A percentile compares a stretch with the other conserved stretches of the same genome.
These are phyloP conservation scores for Podaxis rugospora DNA, from an alignment of 768 basidiomycete genomes.

Conservation along the genomic window DNA sequence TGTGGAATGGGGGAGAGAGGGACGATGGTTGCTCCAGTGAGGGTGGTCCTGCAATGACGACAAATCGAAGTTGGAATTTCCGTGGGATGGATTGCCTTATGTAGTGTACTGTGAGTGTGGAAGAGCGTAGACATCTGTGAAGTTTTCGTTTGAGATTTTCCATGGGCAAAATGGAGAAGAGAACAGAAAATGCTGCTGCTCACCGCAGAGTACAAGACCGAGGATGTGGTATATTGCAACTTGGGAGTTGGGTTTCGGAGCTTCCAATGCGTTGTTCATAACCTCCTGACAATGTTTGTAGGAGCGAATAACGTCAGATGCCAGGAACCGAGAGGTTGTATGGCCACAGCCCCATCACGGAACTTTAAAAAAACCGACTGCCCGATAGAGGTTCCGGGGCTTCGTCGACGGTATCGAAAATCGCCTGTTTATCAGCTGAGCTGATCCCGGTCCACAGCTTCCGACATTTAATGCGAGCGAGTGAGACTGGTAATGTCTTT, in stretches of 20 bases:
- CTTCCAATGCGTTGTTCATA: slow-evolving; percentile 5
- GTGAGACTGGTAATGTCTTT: background rate
- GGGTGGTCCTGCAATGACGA: background rate
- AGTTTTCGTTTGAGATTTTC: background rate
- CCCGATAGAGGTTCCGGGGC: slow-evolving; percentile 5
- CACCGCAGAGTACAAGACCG: background rate
- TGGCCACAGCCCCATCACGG: slow-evolving; percentile 11
- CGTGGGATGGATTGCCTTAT: background rate
- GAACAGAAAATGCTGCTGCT: background rate
- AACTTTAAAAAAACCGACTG: slow-evolving; percentile 10
- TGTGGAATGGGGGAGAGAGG: slow-evolving; percentile 13
- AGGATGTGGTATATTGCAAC: background rate
- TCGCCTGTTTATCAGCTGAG: background rate
- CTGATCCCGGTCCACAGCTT: background rate
- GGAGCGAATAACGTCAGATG: slow-evolving; percentile 9
- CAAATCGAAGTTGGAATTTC: slow-evolving; percentile 5
- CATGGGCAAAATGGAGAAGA: background rate
- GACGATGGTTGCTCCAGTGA: slow-evolving; percentile 3
- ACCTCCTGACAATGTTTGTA: background rate
- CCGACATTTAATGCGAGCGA: slow-evolving; percentile 2
- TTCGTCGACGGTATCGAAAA: background rate
- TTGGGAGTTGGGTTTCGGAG: background rate
- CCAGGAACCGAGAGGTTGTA: slow-evolving; percentile 1
- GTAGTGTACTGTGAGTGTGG: background rate
- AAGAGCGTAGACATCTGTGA: background rate